Base-by-base conservation (phyloP, 179 eudicot species). In the Patellifolia procumbens region DNA sequence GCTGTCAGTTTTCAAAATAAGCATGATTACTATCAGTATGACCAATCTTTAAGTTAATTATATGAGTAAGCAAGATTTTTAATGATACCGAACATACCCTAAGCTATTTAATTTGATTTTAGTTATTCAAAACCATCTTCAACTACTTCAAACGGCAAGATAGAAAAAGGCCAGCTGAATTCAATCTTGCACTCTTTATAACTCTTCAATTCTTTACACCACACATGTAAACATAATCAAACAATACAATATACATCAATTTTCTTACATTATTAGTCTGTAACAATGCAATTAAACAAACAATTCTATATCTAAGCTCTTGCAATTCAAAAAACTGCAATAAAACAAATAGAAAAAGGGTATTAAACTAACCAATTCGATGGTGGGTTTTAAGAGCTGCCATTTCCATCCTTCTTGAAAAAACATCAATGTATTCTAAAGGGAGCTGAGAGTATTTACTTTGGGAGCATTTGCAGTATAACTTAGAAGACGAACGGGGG, bases 381-480 rank as follows among this genome's bases (percentile, higher is more conserved):
- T 70, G 73, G 26, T 46, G 60, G 28, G 73, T 59, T 70, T 70
- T 70, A 16, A 70, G 59, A 16, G 73, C 26, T 9, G 73, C 73
- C 73, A 70, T 49, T 49, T 70, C 43, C 73, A 70, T 70, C 12
- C 60, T 70, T 49, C 43, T 70, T 8, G 73, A 70, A 26, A 70
- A 70, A 51, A 8, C 35, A 29, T 49, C 39, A 32, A 35, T 49
- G 73, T 49, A 70, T 49, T 70, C 73, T 29, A 20, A 0, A 31
- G 73, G 73, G 16, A 70, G 55, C 4, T 68, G 53, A 22, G 53
- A 43, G 53, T 43, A 5, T 11, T 43, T 45, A 45, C 31, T 68
- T 31, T 70, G 60, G 28, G 73, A 49, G 22, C 73, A 70, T 48
- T 49, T 70, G 59, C 73, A 70, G 59, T 31, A 70, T 43, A 70